Conservation (phyloP, 2,329 filamentous ascomycete species). For the Sordariomycetes sp. region DNA sequence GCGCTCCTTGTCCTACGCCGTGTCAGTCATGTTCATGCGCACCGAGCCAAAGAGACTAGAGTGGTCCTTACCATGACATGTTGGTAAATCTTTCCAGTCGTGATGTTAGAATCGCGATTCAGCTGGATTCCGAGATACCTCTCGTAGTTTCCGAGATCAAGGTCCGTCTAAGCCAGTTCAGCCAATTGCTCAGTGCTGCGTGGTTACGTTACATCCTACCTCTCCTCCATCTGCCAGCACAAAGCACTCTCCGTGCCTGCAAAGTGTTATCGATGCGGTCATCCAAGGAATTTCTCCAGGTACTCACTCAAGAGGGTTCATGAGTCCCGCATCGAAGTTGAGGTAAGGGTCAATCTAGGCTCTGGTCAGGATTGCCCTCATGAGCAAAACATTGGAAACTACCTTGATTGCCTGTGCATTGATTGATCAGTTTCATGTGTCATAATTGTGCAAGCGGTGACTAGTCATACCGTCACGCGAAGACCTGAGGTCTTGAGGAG, state of each 20-base stretch:
- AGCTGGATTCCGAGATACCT: constrained; percentile 64
- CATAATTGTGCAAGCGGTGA: not conserved
- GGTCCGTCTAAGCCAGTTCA: too few species aligned
- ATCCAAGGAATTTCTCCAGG: too few species aligned
- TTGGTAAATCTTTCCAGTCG: constrained; percentile 92
- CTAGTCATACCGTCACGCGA: not conserved
- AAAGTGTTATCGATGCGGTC: too few species aligned
- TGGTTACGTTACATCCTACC: too few species aligned
- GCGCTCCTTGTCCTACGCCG: constrained; percentile 42
- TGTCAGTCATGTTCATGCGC: constrained; percentile 19
- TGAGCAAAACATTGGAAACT: not conserved
- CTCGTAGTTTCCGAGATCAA: constrained; percentile 51
- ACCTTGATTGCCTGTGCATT: too few species aligned
- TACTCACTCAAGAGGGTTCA: not conserved
- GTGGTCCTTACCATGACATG: constrained; percentile 55
- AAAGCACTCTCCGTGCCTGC: constrained; percentile 1
- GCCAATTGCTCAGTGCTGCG: too few species aligned
- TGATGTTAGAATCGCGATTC: constrained; percentile 87
- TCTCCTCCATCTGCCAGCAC: not conserved
- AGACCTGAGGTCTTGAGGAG: not conserved
- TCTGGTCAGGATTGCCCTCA: not conserved
- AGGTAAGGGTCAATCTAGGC: not conserved
- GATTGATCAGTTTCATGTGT: too few species aligned
- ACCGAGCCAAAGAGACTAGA: constrained; percentile 3
- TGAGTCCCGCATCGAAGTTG: not conserved